Percentiles rank a stretch among this genome's conserved stretches.
phyloP scores from a whole-genome alignment of 1,139 yeast genomes.

The Cylindricascospora bacillispora region DNA sequence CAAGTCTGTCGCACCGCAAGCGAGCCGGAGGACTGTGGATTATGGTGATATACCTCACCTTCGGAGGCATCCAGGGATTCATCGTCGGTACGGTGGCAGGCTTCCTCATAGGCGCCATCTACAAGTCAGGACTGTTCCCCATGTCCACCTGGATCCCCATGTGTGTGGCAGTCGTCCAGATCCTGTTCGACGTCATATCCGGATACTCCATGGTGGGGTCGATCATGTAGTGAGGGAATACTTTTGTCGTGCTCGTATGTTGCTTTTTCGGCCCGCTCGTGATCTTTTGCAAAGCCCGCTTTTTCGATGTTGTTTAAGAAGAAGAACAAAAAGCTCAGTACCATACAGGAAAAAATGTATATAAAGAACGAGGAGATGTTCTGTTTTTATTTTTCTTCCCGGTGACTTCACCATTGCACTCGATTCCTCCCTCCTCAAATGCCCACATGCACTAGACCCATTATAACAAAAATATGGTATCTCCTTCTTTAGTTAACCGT shows the following conservation, averaged over 20 bases:
- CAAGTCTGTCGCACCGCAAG: slow-evolving; percentile 39
- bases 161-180: slow-evolving; percentile 59
- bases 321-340: too few relatives aligned
- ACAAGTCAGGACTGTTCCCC: slow-evolving; percentile 61
- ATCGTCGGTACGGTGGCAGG: slow-evolving; percentile 69
- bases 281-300: too few relatives aligned
- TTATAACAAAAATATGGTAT: too few relatives aligned
- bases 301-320: too few relatives aligned
- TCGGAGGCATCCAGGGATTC: slow-evolving; percentile 55
- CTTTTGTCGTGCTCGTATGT: too few relatives aligned
- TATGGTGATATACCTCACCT: slow-evolving; percentile 32
- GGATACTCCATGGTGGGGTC: slow-evolving; percentile 44
- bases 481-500: slow-evolving; percentile 59
- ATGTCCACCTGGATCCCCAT: slow-evolving; percentile 95
- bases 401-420: too few relatives aligned
- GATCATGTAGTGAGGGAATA: not conserved
- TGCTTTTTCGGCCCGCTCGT: too few relatives aligned
- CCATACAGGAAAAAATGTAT: too few relatives aligned
- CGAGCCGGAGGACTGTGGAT: slow-evolving; percentile 32
- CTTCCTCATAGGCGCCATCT: slow-evolving; percentile 50
- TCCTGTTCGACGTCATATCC: slow-evolving; percentile 51
- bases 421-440: too few relatives aligned
- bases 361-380: too few relatives aligned
- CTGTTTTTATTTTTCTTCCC: too few relatives aligned
- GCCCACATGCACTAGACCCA: too few relatives aligned